Evolutionary conservation across 225 moss, liverwort and hornwort species (phyloP).

Genomic region (Lunularia cruciata): DNA sequence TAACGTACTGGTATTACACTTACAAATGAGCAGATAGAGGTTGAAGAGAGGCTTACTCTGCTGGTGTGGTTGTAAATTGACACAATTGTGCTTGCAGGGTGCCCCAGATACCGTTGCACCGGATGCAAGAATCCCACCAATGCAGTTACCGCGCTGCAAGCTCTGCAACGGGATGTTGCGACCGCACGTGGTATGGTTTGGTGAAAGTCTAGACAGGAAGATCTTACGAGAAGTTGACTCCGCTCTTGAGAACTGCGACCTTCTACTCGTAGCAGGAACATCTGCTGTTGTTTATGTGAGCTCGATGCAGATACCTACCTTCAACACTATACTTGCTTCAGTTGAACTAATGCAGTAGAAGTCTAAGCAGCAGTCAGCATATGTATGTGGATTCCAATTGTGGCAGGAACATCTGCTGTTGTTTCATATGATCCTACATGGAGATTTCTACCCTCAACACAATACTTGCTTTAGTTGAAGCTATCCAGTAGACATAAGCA

Average conservation of each 20-base stretch:
- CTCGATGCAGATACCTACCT: too few relatives aligned
- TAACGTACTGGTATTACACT: too few relatives aligned
- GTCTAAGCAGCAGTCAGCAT: too few relatives aligned
- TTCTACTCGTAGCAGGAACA: constrained; percentile 84
- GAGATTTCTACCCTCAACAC: too few relatives aligned
- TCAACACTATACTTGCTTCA: too few relatives aligned
- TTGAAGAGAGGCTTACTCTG: too few relatives aligned
- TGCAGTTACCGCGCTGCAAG: constrained; percentile 74
- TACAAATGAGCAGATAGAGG: too few relatives aligned
- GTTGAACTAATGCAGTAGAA: too few relatives aligned
- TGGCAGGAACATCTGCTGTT: background rate
- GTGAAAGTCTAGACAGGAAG: constrained; percentile 54
- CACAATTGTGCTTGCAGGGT: constrained; percentile 48
- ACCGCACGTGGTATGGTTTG: constrained; percentile 95
- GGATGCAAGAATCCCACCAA: constrained; percentile 67
- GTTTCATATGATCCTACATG: too few relatives aligned
- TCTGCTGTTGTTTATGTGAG: constrained; percentile 84
- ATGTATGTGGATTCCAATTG: background rate
- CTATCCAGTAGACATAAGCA: background rate
- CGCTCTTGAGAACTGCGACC: constrained; percentile 68
- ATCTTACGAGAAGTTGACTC: constrained; percentile 47
- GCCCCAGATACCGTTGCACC: constrained; percentile 50
- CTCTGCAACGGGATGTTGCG: constrained; percentile 80
- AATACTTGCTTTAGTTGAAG: too few relatives aligned
- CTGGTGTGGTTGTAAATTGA: too few relatives aligned